phyloP scores from a whole-genome alignment of 1,284 basidiomycete species.

The Ganoderma sp. region DNA sequence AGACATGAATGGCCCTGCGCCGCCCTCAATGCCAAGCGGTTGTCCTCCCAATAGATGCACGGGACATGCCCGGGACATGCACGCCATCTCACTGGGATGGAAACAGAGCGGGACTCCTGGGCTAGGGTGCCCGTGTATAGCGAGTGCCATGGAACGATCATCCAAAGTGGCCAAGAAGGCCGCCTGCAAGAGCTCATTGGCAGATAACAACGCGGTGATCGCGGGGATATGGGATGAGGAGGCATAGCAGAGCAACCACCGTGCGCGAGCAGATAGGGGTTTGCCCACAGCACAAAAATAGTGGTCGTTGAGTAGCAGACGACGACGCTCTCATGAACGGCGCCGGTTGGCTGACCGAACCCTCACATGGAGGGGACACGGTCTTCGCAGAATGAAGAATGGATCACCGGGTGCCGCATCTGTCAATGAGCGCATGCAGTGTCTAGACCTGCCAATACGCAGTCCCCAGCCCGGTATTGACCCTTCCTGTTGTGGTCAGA shows the following conservation, averaged over 20 bases:
- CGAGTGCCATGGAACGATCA: conserved; percentile 3
- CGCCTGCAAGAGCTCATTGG: background rate
- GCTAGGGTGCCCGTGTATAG: background rate
- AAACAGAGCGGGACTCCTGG: background rate
- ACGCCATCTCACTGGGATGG: background rate
- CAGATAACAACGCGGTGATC: conserved; percentile 6
- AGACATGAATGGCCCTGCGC: background rate
- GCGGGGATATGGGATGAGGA: background rate
- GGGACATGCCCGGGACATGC: background rate
- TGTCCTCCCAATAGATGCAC: background rate
- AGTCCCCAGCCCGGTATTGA: background rate
- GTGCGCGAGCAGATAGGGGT: conserved; percentile 4
- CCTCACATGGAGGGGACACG: background rate
- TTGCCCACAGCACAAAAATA: background rate
- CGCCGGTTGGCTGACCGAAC: background rate
- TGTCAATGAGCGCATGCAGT: conserved; percentile 1
- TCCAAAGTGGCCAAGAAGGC: background rate
- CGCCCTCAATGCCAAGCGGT: background rate
- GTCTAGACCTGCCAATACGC: background rate
- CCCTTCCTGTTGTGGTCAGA: background rate
- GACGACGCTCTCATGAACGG: background rate
- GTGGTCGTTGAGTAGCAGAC: conserved; percentile 1
- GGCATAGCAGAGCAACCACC: background rate
- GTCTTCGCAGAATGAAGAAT: background rate
- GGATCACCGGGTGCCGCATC: conserved; percentile 6